Base-by-base conservation (phyloP, 345 rosid genomes). In the Gossypium longicalyx region DNA sequence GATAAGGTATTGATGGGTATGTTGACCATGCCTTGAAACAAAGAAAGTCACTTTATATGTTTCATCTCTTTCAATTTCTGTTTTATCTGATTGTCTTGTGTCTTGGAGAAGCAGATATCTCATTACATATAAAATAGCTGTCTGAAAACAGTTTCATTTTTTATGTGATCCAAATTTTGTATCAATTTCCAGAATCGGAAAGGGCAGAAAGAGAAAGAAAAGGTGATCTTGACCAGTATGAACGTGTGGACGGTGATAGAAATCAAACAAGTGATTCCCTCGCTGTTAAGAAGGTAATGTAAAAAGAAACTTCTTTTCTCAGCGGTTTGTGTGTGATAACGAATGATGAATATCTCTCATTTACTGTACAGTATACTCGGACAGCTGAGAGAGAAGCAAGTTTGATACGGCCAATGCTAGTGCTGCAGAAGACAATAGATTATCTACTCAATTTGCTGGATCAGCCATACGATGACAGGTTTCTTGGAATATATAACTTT, bases 191-290 rank as follows among this genome's bases (percentile, higher is more conserved):
- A 93, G 98, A 85, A 87, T 85, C 93, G 1, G 98, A 95, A 81
- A 89, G 98, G 77, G 94, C 79, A 43, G 97, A 95, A 77, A 85
- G 99, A 78, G 99, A 90, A 86, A 89, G 98, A 82, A 93, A 95
- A 86, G 98, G 98, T 77, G 99, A 95, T 82, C 94, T 95, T 76
- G 98, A 95, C 76, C 97, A 82, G 77, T 90, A 88, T 79, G 99
- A 95, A 79, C 97, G 97, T 16, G 74, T 95, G 79, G 97, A 89
- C 85, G 98, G 78, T 64, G 63, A 71, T 85, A 86, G 98, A 85
- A 89, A 95, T 80, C 98, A 95, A 81, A 91, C 98, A 29, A 90
- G 83, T 74, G 82, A 87, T 75, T 85, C 71, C 82, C 91, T 95
- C 72, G 98, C 98, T 74, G 91, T 95, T 79, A 95, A 95, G 83